Evolutionary conservation across 208 protist species (phyloP), one percentile per base, ranked within the genome.

Genomic region (Perkinsela sp.): DNA sequence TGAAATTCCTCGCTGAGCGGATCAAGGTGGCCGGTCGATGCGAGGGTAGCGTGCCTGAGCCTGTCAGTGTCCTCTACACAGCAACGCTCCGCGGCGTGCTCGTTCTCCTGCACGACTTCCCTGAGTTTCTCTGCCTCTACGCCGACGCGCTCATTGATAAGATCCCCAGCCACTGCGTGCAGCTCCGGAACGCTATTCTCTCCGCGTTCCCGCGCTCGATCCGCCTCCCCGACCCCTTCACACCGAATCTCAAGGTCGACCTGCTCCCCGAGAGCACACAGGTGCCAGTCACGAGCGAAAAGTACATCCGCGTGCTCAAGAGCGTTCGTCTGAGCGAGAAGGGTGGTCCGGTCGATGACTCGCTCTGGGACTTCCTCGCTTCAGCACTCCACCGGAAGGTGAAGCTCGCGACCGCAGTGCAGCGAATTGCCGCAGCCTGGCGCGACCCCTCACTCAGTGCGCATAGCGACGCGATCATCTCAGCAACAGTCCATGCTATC

Each of bases 81-180:
- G 73, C 81, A 2, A 77, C 91, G 73, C 82, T 93, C 69, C 90
- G 90, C 75, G 78, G 96, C 28, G 78, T 97, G 40, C 75, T 97
- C 31, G 85, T 99, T 0, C 75, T 99, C 0, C 82, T 98, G 1
- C 96, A 99, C 76, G 97, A 99, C 81, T 99, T 98, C 80, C 95
- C 96, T 66, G 90, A 96, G 75, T 98, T 98, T 73, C 80, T 99
- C 13, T 97, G 95, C 79, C 80, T 93, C 2, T 96, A 96, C 75
- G 94, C 98, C 81, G 93, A 97, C 72, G 78, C 77, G 22, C 75
- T 98, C 29, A 95, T 87, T 77, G 82, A 95, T 72, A 90, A 84
- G 6, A 96, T 97, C 70, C 92, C 95, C 32, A 75, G 76, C 1
- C 89, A 85, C 32, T 98, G 95, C 78, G 85, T 97, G 31, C 96